Evolutionary conservation across 1,284 basidiomycete species (phyloP).

Genomic region (Dichomitus squalens): DNA sequence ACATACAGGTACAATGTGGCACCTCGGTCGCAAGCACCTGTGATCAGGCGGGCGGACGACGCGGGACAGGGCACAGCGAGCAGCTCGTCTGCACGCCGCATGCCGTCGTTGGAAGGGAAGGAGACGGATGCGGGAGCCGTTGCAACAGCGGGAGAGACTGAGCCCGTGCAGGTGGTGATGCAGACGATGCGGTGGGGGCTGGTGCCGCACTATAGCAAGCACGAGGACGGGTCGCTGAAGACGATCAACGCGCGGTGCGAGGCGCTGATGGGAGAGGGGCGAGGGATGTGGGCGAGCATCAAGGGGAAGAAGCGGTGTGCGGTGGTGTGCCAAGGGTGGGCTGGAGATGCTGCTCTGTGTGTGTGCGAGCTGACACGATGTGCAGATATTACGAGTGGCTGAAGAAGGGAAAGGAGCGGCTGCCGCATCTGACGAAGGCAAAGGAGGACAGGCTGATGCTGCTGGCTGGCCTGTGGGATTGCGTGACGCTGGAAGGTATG

Average conservation of each 20-base stretch:
- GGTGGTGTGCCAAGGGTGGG: constrained; percentile 78
- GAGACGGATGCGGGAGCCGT: background rate
- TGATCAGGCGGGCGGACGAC: constrained; percentile 48
- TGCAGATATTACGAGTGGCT: constrained; percentile 91
- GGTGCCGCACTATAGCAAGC: constrained; percentile 83
- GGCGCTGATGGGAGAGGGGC: constrained; percentile 67
- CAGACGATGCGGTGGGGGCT: constrained; percentile 93
- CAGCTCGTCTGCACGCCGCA: background rate
- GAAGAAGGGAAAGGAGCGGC: constrained; percentile 74
- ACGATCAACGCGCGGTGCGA: constrained; percentile 93
- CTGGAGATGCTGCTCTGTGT: constrained; percentile 3
- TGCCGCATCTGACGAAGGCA: constrained; percentile 82
- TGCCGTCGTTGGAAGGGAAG: too few relatives aligned
- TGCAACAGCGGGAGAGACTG: background rate
- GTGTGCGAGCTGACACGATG: constrained; percentile 11
- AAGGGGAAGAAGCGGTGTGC: constrained; percentile 82
- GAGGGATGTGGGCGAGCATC: constrained; percentile 80
- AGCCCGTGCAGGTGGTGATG: constrained; percentile 39
- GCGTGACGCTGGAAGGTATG: constrained; percentile 63
- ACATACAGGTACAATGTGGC: constrained; percentile 65
- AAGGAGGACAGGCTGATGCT: constrained; percentile 74
- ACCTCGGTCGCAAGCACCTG: constrained; percentile 68
- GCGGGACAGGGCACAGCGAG: background rate
- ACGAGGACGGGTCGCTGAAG: constrained; percentile 67
- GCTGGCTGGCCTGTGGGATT: constrained; percentile 89